Evolutionary conservation across 2,329 filamentous ascomycete genomes (phyloP), one percentile per base, ranked within the genome.

Genomic region (Ambrosiella xylebori): DNA sequence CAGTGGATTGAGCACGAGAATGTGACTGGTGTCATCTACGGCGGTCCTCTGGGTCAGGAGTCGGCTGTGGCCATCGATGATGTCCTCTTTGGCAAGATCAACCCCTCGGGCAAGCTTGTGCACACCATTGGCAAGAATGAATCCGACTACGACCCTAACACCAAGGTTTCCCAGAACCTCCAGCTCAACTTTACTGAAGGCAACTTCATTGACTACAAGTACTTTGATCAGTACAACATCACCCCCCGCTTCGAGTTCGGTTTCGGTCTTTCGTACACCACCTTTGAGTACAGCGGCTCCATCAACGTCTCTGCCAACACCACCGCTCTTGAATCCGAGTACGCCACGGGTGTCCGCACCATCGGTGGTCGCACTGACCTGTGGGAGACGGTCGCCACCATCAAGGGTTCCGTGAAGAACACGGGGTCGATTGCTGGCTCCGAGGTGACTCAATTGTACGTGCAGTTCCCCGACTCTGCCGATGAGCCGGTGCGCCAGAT

Each of bases 41-140:
- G 79, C 2, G 81, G 84, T 63, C 70, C 84, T 0, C 81, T 81
- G 0, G 82, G 82, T 0, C 79, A 85, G 64, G 78, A 82, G 59
- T 78, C 76, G 0, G 82, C 82, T 0, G 68, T 70, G 0, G 75
- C 79, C 0, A 64, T 83, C 5, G 75, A 76, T 0, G 72, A 74
- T 0, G 65, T 84, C 6, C 70, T 84, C 0, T 83, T 81, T 63
- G 81, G 80, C 17, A 71, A 76, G 1, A 67, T 71, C 2, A 79
- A 75, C 61, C 75, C 76, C 0, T 81, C 78, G 0, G 81, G 80
- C 1, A 74, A 76, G 58, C 70, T 84, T 1, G 78, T 80, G 0
- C 84, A 82, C 65, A 84, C 81, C 0, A 77, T 79, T 59, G 79
- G 80, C 0, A 73, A 70, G 59, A 75, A 76, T 45, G 73, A 74